phyloP scores from a whole-genome alignment of 345 rosid genomes.

The Noccaea caerulescens region DNA sequence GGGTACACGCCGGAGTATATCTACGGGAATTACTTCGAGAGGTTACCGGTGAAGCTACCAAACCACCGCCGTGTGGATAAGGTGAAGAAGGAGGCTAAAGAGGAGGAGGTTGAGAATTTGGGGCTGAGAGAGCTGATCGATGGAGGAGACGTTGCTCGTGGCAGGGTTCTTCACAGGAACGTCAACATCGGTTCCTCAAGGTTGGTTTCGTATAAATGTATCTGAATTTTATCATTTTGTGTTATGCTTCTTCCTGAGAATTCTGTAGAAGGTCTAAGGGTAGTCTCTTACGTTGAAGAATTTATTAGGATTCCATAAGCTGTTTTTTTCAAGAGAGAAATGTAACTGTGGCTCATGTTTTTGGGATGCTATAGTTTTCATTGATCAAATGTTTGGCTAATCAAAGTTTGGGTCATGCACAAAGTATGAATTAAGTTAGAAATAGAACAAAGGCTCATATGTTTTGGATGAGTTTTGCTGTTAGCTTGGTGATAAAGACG shows the following conservation, averaged over 20 bases:
- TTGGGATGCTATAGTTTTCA: conserved; percentile 3
- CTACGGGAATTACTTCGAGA: conserved; percentile 96
- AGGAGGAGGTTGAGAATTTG: conserved; percentile 57
- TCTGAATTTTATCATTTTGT: conserved; percentile 4
- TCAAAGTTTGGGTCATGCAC: conserved; percentile 3
- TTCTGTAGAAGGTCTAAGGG: not conserved
- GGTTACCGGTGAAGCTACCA: conserved; percentile 55
- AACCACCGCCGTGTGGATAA: conserved; percentile 34
- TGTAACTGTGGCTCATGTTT: not conserved
- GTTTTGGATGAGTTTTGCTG: conserved; percentile 9
- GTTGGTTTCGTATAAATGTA: conserved; percentile 41
- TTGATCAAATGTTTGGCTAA: not conserved
- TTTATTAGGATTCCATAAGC: not conserved
- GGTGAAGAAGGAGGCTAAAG: conserved; percentile 50
- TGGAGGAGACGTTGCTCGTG: conserved; percentile 57
- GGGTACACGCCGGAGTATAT: conserved; percentile 92
- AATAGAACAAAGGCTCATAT: not conserved
- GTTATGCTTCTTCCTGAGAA: not conserved
- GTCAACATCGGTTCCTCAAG: conserved; percentile 62
- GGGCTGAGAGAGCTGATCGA: conserved; percentile 90
- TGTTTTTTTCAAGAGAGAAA: not conserved
- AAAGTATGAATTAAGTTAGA: not conserved
- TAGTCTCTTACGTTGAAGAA: not conserved
- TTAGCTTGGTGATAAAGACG: conserved; percentile 14
- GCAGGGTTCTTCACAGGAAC: conserved; percentile 87